phyloP scores from a whole-genome alignment of 139 green algal genomes.

The Volvox africanus region DNA sequence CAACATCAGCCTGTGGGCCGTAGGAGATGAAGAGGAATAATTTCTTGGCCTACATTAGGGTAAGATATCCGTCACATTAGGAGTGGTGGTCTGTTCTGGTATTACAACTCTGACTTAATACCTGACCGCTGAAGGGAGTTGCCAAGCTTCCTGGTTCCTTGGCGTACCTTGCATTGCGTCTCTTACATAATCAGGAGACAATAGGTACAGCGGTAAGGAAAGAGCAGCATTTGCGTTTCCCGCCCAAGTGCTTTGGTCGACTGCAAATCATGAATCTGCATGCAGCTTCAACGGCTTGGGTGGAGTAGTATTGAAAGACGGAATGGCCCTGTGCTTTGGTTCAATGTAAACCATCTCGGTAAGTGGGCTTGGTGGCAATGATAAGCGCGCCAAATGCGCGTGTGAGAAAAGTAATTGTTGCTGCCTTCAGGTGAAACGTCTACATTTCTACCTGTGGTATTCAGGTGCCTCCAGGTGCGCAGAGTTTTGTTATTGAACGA shows the following conservation, averaged over 20 bases:
- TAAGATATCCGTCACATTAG: neutral
- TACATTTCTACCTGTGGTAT: slow-evolving; percentile 60
- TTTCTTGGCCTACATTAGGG: neutral
- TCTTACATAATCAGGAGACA: neutral
- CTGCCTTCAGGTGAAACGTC: slow-evolving; percentile 54
- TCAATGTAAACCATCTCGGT: neutral
- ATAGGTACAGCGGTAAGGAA: slow-evolving; percentile 22
- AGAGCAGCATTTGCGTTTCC: neutral
- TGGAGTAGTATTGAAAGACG: slow-evolving; percentile 19
- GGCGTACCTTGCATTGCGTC: neutral
- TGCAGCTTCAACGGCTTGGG: slow-evolving; percentile 43
- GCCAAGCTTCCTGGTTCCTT: slow-evolving; percentile 13
- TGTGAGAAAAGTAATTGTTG: neutral
- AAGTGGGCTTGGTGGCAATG: neutral
- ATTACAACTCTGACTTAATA: neutral
- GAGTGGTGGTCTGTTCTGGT: too few relatives aligned
- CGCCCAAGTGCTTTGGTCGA: neutral
- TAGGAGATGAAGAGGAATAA: neutral
- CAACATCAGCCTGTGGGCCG: too few relatives aligned
- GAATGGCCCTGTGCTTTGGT: slow-evolving; percentile 29
- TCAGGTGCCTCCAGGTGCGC: slow-evolving; percentile 63
- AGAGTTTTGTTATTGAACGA: neutral
- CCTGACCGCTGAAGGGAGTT: neutral
- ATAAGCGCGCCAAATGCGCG: neutral
- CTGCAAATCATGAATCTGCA: neutral